Conservation (phyloP, 192 early-diverging fungal species). For the Podila epicladia region DNA sequence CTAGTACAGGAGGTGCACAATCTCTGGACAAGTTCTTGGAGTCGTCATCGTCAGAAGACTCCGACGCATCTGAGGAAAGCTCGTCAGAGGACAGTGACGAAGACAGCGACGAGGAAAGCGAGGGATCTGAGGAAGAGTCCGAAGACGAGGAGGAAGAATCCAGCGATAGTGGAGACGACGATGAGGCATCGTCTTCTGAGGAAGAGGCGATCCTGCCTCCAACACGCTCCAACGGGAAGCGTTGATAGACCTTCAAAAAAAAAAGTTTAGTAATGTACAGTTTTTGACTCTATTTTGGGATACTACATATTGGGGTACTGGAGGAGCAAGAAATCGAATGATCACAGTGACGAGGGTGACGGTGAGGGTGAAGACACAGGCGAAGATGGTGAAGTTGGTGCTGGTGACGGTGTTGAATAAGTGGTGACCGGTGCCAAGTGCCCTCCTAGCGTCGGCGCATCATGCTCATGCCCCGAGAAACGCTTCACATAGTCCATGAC, state of each 20-base stretch:
- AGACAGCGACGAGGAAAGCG: conserved; percentile 56
- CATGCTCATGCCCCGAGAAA: conserved; percentile 35
- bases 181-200: conserved; percentile 33
- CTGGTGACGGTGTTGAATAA: neutral
- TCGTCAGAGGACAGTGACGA: conserved; percentile 49
- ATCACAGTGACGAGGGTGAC: neutral
- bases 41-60: conserved; percentile 47
- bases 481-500: conserved; percentile 48
- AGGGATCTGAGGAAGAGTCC: conserved; percentile 20
- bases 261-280: neutral
- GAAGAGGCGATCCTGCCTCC: conserved; percentile 39
- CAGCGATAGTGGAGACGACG: conserved; percentile 32
- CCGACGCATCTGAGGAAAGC: conserved; percentile 41
- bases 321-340: too few relatives aligned
- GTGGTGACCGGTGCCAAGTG: neutral
- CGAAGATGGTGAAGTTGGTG: neutral
- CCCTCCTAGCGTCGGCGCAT: conserved; percentile 10
- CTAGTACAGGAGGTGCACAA: conserved; percentile 47
- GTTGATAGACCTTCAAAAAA: conserved; percentile 1
- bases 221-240: conserved; percentile 17
- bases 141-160: conserved; percentile 6
- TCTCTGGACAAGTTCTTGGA: conserved; percentile 55
- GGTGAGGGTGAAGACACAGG: neutral
- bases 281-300: neutral
- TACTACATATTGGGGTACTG: too few relatives aligned